Evolutionary conservation across 305 asterid species (phyloP).

Genomic region (Solanum chacoense): DNA sequence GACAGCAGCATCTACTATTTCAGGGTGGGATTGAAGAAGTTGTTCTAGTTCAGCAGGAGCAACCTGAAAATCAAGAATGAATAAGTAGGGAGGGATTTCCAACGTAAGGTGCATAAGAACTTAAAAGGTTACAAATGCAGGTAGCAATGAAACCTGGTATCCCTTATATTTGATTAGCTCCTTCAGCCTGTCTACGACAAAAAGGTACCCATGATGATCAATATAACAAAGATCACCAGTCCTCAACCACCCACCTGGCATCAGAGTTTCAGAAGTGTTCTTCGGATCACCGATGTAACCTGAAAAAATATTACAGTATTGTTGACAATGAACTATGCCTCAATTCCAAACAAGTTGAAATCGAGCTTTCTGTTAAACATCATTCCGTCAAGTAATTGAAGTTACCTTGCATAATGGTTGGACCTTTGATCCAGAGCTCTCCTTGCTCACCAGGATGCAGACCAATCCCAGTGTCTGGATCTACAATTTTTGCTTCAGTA

Average conservation of each 20-base stretch:
- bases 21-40: constrained; percentile 42
- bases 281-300: constrained; percentile 33
- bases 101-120: background rate
- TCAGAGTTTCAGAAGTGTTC: constrained; percentile 24
- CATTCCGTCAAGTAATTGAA: background rate
- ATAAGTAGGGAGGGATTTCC: background rate
- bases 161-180: constrained; percentile 56
- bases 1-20: constrained; percentile 44
- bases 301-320: constrained; percentile 1
- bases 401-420: constrained; percentile 47
- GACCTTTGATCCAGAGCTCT: constrained; percentile 53
- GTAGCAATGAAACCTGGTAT: constrained; percentile 28
- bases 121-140: background rate
- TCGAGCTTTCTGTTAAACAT: background rate
- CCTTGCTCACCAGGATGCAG: constrained; percentile 41
- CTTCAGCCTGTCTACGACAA: constrained; percentile 43
- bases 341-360: background rate
- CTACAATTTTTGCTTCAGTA: constrained; percentile 43
- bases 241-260: constrained; percentile 30
- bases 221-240: constrained; percentile 48
- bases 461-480: constrained; percentile 28
- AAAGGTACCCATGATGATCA: constrained; percentile 33
- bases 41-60: constrained; percentile 54
- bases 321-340: background rate
- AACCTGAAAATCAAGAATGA: constrained; percentile 24